Conservation (phyloP, 148 eudicot genomes). For the Polygonum maritimum region DNA sequence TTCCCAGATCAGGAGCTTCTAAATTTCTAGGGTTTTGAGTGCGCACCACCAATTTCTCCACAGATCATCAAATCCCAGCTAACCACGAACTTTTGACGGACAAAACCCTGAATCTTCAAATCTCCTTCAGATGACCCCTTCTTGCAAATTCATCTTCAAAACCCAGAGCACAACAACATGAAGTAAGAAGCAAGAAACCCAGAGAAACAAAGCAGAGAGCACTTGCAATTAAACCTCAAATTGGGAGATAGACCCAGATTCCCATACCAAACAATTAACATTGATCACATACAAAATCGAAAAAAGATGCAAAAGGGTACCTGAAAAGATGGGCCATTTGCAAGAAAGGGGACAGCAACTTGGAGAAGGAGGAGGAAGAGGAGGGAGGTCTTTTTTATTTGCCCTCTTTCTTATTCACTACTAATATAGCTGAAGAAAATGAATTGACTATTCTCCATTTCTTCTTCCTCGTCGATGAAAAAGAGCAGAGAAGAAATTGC, state of each 20-base stretch:
- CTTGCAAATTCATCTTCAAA: background rate
- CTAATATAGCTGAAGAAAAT: background rate
- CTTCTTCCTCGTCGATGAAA: background rate
- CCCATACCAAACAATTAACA: background rate
- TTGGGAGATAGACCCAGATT: background rate
- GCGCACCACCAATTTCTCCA: background rate
- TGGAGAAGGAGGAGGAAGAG: background rate
- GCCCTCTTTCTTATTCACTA: too few species aligned
- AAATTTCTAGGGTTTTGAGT: background rate
- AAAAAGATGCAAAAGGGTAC: background rate
- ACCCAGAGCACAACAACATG: background rate
- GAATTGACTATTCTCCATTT: background rate
- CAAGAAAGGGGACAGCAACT: background rate
- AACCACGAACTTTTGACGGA: background rate
- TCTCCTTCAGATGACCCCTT: background rate
- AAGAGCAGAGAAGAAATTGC: background rate
- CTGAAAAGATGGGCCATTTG: background rate
- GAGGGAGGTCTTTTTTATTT: background rate
- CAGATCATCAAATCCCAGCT: background rate
- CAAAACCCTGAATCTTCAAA: background rate
- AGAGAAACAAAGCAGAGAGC: background rate
- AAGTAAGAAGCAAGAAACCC: conserved; percentile 1
- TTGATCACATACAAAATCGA: background rate
- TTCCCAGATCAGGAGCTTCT: background rate
- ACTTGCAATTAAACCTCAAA: background rate